A percentile compares a stretch with the other conserved stretches of the same genome.
These are phyloP conservation scores for Beauveria pseudobassiana DNA, from an alignment of 2,329 filamentous ascomycete species.

Conservation along the genomic window DNA sequence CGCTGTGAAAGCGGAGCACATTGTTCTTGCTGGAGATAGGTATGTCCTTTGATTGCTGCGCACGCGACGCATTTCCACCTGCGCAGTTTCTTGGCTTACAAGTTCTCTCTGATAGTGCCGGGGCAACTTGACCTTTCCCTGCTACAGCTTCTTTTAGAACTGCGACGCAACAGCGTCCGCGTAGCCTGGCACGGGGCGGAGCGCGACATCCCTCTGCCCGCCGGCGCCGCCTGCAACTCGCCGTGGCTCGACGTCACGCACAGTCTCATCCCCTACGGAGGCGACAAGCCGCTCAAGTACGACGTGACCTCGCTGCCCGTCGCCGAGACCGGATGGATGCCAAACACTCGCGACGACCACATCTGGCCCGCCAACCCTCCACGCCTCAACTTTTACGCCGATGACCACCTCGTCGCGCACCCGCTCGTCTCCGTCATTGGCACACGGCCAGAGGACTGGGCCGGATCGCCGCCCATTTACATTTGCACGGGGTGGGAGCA, in stretches of 20 bases:
- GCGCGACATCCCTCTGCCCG: constrained; percentile 57
- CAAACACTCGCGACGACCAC: constrained; percentile 31
- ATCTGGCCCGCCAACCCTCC: constrained; percentile 52
- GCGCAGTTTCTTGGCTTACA: neutral
- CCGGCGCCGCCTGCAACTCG: constrained; percentile 53
- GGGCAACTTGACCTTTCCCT: constrained; percentile 66
- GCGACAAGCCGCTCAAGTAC: constrained; percentile 19
- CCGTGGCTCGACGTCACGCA: constrained; percentile 68
- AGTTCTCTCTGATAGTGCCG: constrained; percentile 44
- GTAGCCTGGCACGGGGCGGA: constrained; percentile 54
- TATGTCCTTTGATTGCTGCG: constrained; percentile 20
- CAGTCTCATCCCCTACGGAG: constrained; percentile 30
- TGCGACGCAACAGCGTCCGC: constrained; percentile 38
- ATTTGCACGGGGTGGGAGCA: constrained; percentile 65
- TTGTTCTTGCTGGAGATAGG: constrained; percentile 67
- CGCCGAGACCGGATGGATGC: constrained; percentile 19
- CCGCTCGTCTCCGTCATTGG: constrained; percentile 58
- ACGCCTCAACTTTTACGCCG: constrained; percentile 45
- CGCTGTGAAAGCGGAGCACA: constrained; percentile 54
- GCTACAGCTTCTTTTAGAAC: constrained; percentile 59
- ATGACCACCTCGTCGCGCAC: constrained; percentile 50
- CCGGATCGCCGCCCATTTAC: constrained; percentile 56
- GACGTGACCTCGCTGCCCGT: constrained; percentile 45
- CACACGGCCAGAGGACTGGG: constrained; percentile 48
- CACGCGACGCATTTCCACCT: neutral